A percentile compares a stretch with the other conserved stretches of the same genome.
Conservation (phyloP, 371 early-diverging fungal species). For the Rhizopus sp. region DNA sequence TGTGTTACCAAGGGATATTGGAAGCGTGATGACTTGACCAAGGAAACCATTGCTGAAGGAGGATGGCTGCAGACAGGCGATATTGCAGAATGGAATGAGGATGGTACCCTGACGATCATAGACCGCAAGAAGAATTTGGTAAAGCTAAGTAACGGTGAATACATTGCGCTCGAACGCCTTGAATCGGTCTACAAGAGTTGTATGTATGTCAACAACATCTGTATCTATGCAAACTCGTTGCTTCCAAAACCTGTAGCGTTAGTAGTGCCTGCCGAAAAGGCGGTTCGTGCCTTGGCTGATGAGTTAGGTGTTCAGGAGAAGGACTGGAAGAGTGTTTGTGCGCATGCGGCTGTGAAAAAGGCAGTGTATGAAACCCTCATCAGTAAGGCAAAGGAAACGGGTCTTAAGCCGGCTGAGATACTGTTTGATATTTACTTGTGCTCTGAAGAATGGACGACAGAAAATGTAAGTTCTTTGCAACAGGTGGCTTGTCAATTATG, state of each 20-base stretch:
- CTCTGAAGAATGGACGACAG: slow-evolving; percentile 81
- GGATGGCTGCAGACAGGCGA: slow-evolving; percentile 96
- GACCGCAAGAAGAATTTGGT: slow-evolving; percentile 86
- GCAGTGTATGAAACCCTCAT: slow-evolving; percentile 23
- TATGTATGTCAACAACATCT: slow-evolving; percentile 77
- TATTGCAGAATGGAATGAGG: slow-evolving; percentile 77
- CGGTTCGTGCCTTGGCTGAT: slow-evolving; percentile 38
- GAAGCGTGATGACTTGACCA: slow-evolving; percentile 70
- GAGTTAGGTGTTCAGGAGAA: slow-evolving; percentile 28
- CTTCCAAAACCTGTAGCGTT: slow-evolving; percentile 71
- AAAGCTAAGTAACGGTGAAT: slow-evolving; percentile 91
- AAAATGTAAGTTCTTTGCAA: slow-evolving; percentile 19
- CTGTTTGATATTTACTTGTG: slow-evolving; percentile 66
- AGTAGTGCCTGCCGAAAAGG: slow-evolving; percentile 66
- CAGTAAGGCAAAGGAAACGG: slow-evolving; percentile 56
- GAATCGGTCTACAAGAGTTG: slow-evolving; percentile 91
- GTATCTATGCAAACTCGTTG: slow-evolving; percentile 83
- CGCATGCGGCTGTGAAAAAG: slow-evolving; percentile 22
- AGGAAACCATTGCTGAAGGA: slow-evolving; percentile 78
- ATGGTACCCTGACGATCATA: slow-evolving; percentile 75
- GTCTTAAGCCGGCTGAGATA: slow-evolving; percentile 72
- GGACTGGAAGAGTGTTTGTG: slow-evolving; percentile 34
- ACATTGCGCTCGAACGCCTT: slow-evolving; percentile 96
- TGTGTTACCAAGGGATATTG: slow-evolving; percentile 72
- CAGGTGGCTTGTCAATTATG: too few relatives aligned